Evolutionary conservation across 1,284 basidiomycete species (phyloP).

Genomic region (Caloboletus firmus): DNA sequence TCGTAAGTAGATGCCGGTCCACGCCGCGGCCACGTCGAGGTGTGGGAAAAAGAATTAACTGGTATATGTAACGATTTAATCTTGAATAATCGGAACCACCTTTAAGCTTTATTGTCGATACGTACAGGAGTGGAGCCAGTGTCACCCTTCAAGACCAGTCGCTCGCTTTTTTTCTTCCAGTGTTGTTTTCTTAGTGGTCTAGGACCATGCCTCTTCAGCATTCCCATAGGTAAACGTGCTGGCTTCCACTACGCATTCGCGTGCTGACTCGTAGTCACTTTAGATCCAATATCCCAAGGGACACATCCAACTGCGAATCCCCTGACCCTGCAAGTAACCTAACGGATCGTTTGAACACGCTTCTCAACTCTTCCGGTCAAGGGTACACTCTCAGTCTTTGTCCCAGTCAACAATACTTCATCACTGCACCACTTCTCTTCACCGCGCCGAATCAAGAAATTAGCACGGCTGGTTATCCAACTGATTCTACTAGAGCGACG

Average conservation of each 20-base stretch:
- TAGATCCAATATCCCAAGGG: constrained; percentile 13
- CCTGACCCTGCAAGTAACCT: constrained; percentile 62
- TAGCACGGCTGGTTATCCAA: constrained; percentile 73
- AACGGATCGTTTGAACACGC: constrained; percentile 66
- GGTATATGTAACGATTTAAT: too few species aligned
- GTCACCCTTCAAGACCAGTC: background rate
- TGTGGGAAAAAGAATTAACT: too few species aligned
- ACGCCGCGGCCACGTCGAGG: too few species aligned
- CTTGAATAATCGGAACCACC: too few species aligned
- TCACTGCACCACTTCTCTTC: constrained; percentile 66
- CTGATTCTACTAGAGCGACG: constrained; percentile 51
- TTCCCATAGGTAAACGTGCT: constrained; percentile 7
- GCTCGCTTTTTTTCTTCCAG: background rate
- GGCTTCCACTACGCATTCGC: background rate
- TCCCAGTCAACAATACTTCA: constrained; percentile 56
- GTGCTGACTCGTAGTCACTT: constrained; percentile 8
- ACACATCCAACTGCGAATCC: constrained; percentile 42
- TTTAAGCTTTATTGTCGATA: too few species aligned
- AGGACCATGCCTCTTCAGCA: constrained; percentile 10
- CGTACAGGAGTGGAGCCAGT: background rate
- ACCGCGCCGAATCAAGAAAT: constrained; percentile 72
- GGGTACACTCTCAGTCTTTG: constrained; percentile 69
- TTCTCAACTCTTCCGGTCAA: constrained; percentile 62
- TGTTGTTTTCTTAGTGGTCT: background rate
- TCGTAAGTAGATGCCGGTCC: too few species aligned